Percentiles rank a stretch among this genome's conserved stretches.
phyloP scores from a whole-genome alignment of 352 stramenopile species.

The Globisporangium rhizosaccharum region DNA sequence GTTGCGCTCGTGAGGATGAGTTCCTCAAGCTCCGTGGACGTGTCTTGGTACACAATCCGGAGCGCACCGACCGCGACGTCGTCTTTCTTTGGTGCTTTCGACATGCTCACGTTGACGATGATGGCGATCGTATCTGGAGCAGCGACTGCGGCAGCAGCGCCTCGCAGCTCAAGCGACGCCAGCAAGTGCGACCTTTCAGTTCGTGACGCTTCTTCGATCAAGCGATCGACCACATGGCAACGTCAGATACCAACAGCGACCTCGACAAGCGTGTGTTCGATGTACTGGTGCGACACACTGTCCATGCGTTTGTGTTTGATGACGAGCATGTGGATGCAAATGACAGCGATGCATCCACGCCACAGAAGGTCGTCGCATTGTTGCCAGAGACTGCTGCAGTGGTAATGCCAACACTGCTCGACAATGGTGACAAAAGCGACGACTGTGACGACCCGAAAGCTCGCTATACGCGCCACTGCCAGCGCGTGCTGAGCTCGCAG shows the following conservation, averaged over 20 bases:
- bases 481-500: conserved; percentile 24
- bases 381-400: background rate
- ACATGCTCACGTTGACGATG: conserved; percentile 26
- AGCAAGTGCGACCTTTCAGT: background rate
- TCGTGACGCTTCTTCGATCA: background rate
- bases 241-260: background rate
- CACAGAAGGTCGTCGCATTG: background rate
- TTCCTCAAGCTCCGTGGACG: conserved; percentile 63
- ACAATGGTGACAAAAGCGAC: conserved; percentile 2
- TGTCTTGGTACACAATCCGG: conserved; percentile 67
- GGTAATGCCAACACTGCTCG: background rate
- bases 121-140: too few relatives aligned
- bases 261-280: conserved; percentile 27
- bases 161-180: background rate
- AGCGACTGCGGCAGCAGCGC: background rate
- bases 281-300: conserved; percentile 32
- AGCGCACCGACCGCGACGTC: conserved; percentile 62
- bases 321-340: background rate
- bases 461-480: conserved; percentile 5
- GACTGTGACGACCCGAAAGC: background rate
- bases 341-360: background rate
- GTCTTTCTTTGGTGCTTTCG: conserved; percentile 78
- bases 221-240: background rate
- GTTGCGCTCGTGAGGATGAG: conserved; percentile 64
- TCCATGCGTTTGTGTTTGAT: conserved; percentile 35